Evolutionary conservation across 106 monocot species (phyloP), one percentile per base, ranked within the genome.

Genomic region (Ottelia alismoides): DNA sequence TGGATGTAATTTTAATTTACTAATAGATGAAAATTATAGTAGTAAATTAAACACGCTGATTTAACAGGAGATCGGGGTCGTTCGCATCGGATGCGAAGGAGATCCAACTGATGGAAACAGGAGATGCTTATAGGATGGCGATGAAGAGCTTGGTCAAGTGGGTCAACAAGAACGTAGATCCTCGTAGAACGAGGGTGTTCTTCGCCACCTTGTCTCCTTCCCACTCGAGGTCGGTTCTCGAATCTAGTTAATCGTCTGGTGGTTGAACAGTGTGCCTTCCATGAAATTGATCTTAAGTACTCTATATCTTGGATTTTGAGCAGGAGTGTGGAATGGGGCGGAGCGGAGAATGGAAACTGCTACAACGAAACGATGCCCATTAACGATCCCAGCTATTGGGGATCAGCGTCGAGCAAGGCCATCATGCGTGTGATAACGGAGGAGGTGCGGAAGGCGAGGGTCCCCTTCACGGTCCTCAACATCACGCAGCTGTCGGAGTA

Each of bases 201-300:
- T 88, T 88, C 58, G 73, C 72, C 12, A 72, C 87, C 31, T 62
- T 75, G 49, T 88, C 87, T 27, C 78, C 87, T 16, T 72, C 87
- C 49, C 87, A 88, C 60, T 60, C 78, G 66, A 78, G 86, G 86
- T 79, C n/a, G n/a, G n/a, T n/a, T n/a, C n/a, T n/a, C n/a, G n/a
- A n/a, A n/a, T n/a, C n/a, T n/a, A n/a, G n/a, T 0, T n/a, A n/a
- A n/a, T n/a, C n/a, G n/a, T n/a, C n/a, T n/a, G n/a, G n/a, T n/a
- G n/a, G n/a, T n/a, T n/a, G 24, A 24, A 25, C 21, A 4, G 3
- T n/a, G n/a, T n/a, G n/a, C n/a, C n/a, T n/a, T n/a, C n/a, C n/a
- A n/a, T n/a, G n/a, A n/a, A n/a, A n/a, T n/a, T n/a, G n/a, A n/a
- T n/a, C n/a, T n/a, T n/a, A n/a, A n/a, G n/a, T n/a, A n/a, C n/a